A percentile compares a stretch with the other conserved stretches of the same genome.
These are phyloP conservation scores for Phlebiopsis gigantea DNA, from an alignment of 768 basidiomycete species.

Conservation along the genomic window DNA sequence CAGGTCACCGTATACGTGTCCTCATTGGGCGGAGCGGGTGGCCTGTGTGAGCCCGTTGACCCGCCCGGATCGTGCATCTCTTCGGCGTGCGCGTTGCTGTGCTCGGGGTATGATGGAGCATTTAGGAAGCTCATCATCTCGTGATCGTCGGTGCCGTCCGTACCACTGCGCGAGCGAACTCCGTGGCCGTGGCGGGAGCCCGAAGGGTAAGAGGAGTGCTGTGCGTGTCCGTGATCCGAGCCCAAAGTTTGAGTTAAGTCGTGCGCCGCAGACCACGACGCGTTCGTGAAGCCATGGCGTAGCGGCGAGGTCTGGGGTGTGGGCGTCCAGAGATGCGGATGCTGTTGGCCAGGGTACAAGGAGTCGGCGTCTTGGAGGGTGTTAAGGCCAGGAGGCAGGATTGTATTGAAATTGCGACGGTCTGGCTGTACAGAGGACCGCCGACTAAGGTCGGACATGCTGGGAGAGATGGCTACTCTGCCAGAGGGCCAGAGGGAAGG, in stretches of 20 bases:
- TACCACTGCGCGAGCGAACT: background rate
- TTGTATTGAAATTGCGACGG: background rate
- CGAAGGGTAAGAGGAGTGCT: background rate
- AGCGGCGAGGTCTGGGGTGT: background rate
- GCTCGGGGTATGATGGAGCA: too few relatives aligned
- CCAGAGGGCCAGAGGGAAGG: background rate
- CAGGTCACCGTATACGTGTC: background rate
- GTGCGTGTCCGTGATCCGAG: background rate
- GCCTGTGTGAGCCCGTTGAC: background rate
- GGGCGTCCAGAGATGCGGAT: too few relatives aligned
- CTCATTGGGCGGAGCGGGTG: background rate
- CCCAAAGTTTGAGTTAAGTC: background rate
- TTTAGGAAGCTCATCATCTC: background rate
- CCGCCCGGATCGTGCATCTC: background rate
- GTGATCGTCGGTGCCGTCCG: background rate
- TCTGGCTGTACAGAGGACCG: background rate
- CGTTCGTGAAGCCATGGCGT: too few relatives aligned
- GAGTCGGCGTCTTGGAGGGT: background rate
- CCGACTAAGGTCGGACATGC: background rate
- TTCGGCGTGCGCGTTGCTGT: background rate
- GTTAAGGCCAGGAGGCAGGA: background rate
- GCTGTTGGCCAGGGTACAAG: background rate
- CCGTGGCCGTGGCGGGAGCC: background rate
- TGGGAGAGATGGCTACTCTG: background rate
- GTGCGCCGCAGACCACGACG: background rate